Evolutionary conservation across 345 rosid species (phyloP), one percentile per base, ranked within the genome.

Genomic region (Chamaenerion angustifolium): DNA sequence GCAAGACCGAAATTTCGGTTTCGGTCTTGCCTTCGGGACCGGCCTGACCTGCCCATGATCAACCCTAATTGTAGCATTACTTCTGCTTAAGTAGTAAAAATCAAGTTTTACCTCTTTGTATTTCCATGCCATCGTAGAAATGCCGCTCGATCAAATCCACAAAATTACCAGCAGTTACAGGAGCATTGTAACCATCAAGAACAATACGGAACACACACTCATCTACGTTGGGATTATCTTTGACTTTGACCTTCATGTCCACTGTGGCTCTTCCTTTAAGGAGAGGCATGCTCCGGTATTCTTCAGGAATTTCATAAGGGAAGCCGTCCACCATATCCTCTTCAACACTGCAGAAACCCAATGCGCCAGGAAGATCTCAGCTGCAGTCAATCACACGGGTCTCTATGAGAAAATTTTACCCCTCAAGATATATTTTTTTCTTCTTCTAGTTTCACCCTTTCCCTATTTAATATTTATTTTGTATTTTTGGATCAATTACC

Each of bases 321-420:
- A 92, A 92, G 76, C 82, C 87, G 59, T 82, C 92, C 53, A 92
- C 82, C 96, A 92, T 92, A 54, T 87, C 98, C 93, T 92, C 98
- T 80, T 92, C 98, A 75, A 92, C 93, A 86, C 98, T 87, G 96
- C 96, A 84, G 90, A 83, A 84, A 88, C 59, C 78, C 82, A 89
- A 89, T 85, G 89, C 98, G 83, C 98, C 85, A 92, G 80, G 89
- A 90, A 83, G 81, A 92, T 92, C 96, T 92, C 98, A 90, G 96
- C 98, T 92, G 98, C 95, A 92, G 93, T 92, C 85, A 83, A 77
- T 92, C 76, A 76, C 84, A 82, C 82, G 68, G 71, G 71, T 82
- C 60, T 75, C 63, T 72, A 82, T 82, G 92, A 82, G 92, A 63
- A 69, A 49, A 56, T 40, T 66, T 73, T 59, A 37, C 40, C 53